Evolutionary conservation across 768 basidiomycete species (phyloP).

Genomic region (Lentinula sp.): DNA sequence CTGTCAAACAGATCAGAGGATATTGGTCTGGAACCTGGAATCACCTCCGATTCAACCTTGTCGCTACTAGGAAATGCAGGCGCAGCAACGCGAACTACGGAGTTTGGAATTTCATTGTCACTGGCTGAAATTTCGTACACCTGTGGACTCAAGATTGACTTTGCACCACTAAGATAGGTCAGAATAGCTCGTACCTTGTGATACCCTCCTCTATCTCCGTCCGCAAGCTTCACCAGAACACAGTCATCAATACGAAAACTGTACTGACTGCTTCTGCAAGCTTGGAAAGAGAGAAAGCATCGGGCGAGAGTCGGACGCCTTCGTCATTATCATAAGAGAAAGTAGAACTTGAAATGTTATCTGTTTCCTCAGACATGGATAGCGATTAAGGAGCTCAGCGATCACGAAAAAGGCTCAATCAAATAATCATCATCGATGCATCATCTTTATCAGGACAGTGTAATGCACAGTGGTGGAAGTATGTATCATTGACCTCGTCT

Average conservation of each 20-base stretch:
- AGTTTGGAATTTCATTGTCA: background rate
- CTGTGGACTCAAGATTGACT: background rate
- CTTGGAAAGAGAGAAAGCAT: slow-evolving; percentile 5
- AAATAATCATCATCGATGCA: too few relatives aligned
- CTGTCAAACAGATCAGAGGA: background rate
- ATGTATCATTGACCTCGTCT: too few relatives aligned
- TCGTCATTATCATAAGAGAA: slow-evolving; percentile 14
- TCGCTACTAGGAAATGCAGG: slow-evolving; percentile 15
- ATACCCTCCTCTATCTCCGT: slow-evolving; percentile 14
- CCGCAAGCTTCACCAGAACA: slow-evolving; percentile 8
- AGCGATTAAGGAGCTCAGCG: too few relatives aligned
- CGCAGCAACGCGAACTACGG: slow-evolving; percentile 11
- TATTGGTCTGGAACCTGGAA: too few relatives aligned
- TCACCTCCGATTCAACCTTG: slow-evolving; percentile 16
- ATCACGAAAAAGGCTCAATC: too few relatives aligned
- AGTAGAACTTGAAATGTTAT: background rate
- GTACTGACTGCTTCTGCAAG: slow-evolving; percentile 7
- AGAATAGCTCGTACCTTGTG: slow-evolving; percentile 10
- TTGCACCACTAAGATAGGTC: background rate
- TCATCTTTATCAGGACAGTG: too few relatives aligned
- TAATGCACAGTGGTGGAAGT: too few relatives aligned
- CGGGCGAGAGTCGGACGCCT: too few relatives aligned
- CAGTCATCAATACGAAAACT: background rate
- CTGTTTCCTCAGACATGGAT: background rate
- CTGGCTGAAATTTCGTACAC: slow-evolving; percentile 9